Base-by-base conservation (phyloP, 106 monocot species). In the Allium sativum region DNA sequence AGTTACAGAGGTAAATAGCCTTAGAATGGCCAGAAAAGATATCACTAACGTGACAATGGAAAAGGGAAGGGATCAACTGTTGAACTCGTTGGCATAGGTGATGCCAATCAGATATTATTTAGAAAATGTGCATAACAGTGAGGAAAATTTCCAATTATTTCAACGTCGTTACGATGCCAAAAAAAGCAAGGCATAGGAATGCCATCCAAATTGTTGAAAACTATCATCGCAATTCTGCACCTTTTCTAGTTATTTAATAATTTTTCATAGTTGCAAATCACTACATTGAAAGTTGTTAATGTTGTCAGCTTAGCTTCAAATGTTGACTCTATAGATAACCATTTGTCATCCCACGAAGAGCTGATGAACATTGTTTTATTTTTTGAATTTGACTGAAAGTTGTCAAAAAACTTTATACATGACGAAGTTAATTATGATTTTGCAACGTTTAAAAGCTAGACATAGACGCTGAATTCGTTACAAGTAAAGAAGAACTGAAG, bases 391-490 rank as follows among this genome's bases (percentile, higher is more conserved):
- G 5, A 31, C 5, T 31, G 1, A 31, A 31, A 18, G 19, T 7
- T 10, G 6, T 18, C n/a, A 55, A 55, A 55, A 8, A 0, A 9
- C 81, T 31, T 31, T 31, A 31, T 31, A 31, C 2, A 31, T 1
- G 31, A 31, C 5, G 31, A 31, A 31, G 31, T 31, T 31, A 31
- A 31, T 31, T 31, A 31, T 31, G 31, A 31, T 3, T 31, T 31
- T 0, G 31, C 31, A 31, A 31, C 5, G 31, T 31, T 31, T 3
- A 31, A 31, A 3, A 85, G 70, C 69, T 85, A 45, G 86, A 87
- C 70, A 87, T 87, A 21, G 67, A 76, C 12, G 87, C 69, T 1
- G 83, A 83, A 68, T 87, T 87, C 48, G 60, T 65, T 67, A 52
- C 83, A 6, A 57, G 68, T 12, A 20, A 52, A 12, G 41, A 43